Percentiles rank a stretch among this genome's conserved stretches.
Conservation (phyloP, 176 grass and related monocot species). For the Panicum miliaceum region DNA sequence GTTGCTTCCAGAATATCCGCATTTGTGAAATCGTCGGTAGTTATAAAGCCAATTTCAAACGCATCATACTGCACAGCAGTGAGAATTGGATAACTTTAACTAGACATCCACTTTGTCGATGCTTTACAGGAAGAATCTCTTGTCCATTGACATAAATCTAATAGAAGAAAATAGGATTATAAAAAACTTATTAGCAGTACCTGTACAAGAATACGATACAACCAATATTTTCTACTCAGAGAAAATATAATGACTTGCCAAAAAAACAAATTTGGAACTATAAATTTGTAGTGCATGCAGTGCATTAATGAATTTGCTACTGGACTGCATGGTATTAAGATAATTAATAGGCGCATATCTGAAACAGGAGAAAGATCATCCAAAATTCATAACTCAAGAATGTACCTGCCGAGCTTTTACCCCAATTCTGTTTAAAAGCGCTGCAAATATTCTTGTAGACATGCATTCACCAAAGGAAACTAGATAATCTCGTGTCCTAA, state of each 20-base stretch:
- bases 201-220: background rate
- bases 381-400: constrained; percentile 13
- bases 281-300: background rate
- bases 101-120: constrained; percentile 11
- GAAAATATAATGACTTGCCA: background rate
- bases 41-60: constrained; percentile 83
- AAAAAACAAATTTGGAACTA: constrained; percentile 3
- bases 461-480: constrained; percentile 98
- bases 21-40: constrained; percentile 80
- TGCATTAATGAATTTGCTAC: constrained; percentile 8
- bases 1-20: constrained; percentile 83
- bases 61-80: constrained; percentile 71
- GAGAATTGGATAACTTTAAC: constrained; percentile 3
- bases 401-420: constrained; percentile 78
- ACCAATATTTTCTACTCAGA: background rate
- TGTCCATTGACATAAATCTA: background rate
- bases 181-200: background rate
- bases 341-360: background rate
- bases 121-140: background rate
- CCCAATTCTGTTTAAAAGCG: constrained; percentile 78
- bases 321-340: background rate
- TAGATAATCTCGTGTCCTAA: constrained; percentile 78
- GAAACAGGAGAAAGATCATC: background rate
- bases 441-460: constrained; percentile 96
- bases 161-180: background rate